These are phyloP conservation scores for Colletotrichum cordylinicola DNA, from an alignment of 2,329 filamentous ascomycete genomes.

Conservation along the genomic window DNA sequence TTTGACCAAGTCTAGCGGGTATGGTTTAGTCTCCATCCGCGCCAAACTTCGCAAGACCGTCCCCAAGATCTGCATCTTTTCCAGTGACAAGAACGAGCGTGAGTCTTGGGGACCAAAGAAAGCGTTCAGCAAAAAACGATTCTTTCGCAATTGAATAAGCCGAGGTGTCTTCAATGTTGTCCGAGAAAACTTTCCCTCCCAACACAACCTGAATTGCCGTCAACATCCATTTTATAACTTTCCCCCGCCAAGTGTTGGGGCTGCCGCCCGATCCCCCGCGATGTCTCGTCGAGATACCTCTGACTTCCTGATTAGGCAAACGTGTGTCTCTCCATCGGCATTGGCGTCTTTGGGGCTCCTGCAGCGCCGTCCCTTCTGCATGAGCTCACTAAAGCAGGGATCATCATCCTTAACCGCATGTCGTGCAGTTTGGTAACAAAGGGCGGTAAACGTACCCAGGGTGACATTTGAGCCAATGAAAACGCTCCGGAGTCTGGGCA, in stretches of 20 bases:
- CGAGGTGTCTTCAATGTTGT: not conserved
- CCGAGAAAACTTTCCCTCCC: not conserved
- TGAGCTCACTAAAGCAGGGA: not conserved
- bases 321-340: not conserved
- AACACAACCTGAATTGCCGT: not conserved
- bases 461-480: not conserved
- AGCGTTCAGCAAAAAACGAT: too few relatives aligned
- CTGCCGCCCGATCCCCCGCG: not conserved
- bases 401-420: not conserved
- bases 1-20: not conserved
- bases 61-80: conserved; percentile 2
- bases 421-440: not conserved
- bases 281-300: not conserved
- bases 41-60: not conserved
- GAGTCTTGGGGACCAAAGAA: not conserved
- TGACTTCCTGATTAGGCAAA: not conserved
- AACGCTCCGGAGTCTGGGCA: not conserved
- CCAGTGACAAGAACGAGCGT: not conserved
- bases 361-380: not conserved
- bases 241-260: not conserved
- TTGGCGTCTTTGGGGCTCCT: not conserved
- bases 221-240: not conserved
- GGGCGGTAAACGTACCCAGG: not conserved
- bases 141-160: too few relatives aligned
- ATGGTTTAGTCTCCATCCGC: not conserved